phyloP scores from a whole-genome alignment of 2,329 filamentous ascomycete species.

The Talaromyces sp. region DNA sequence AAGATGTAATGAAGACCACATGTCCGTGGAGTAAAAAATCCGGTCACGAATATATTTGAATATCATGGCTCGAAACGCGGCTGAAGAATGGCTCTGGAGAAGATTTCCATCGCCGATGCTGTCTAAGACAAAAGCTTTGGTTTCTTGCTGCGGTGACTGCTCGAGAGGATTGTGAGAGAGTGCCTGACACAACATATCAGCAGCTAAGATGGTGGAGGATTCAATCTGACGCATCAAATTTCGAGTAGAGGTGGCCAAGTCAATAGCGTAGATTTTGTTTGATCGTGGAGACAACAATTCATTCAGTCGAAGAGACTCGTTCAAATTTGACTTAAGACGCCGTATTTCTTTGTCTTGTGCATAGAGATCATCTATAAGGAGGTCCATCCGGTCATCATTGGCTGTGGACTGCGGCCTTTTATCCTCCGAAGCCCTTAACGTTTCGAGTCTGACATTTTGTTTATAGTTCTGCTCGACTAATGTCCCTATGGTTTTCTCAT shows the following conservation, averaged over 20 bases:
- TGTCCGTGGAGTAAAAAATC: not conserved
- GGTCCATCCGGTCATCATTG: not conserved
- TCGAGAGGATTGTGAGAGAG: not conserved
- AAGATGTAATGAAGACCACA: not conserved
- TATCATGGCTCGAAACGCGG: not conserved
- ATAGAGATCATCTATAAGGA: not conserved
- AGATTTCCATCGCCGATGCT: not conserved
- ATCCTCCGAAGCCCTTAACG: not conserved
- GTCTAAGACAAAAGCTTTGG: not conserved
- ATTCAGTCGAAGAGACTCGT: not conserved
- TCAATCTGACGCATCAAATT: not conserved
- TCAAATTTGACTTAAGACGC: not conserved
- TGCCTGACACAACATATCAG: not conserved
- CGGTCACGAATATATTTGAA: not conserved
- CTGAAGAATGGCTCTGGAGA: not conserved
- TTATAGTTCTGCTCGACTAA: no score
- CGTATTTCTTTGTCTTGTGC: not conserved
- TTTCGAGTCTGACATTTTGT: not conserved
- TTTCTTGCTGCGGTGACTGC: not conserved
- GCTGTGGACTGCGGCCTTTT: not conserved
- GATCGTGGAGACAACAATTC: not conserved
- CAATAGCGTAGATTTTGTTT: not conserved
- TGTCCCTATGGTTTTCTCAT: no score
- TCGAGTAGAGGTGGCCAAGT: not conserved
- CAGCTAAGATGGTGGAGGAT: not conserved